Evolutionary conservation across 306 rosid genomes (phyloP).

Genomic region (Rosa rugosa): DNA sequence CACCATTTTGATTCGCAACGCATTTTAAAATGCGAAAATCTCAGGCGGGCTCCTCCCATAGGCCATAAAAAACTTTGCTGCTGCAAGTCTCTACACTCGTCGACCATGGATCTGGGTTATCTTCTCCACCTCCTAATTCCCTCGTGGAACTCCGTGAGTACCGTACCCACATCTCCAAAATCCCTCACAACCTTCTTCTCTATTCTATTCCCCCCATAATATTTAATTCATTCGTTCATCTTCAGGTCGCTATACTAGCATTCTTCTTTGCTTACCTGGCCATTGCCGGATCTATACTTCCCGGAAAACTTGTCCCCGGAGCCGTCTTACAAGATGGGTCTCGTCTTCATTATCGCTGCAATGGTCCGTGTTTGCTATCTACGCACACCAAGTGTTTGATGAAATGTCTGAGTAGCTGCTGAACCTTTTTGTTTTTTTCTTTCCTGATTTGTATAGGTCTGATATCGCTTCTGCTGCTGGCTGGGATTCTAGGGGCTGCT

Average conservation of each 20-base stretch:
- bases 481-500: slow-evolving; percentile 59
- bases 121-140: slow-evolving; percentile 43
- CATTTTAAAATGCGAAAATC: background rate
- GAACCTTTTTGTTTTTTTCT: no score
- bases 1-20: background rate
- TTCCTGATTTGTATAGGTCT: slow-evolving; percentile 48
- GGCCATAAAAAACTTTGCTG: background rate
- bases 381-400: background rate
- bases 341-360: slow-evolving; percentile 88
- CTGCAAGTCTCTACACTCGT: background rate
- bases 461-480: slow-evolving; percentile 56
- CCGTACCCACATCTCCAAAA: background rate
- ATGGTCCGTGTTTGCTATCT: slow-evolving; percentile 45
- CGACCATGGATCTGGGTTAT: slow-evolving; percentile 51
- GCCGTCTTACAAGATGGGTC: slow-evolving; percentile 58
- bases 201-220: no score
- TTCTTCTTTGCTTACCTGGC: slow-evolving; percentile 72
- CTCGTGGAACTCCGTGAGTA: slow-evolving; percentile 52
- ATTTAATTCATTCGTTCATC: slow-evolving; percentile 1
- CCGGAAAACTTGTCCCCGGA: slow-evolving; percentile 78
- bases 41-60: background rate
- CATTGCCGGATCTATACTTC: slow-evolving; percentile 63
- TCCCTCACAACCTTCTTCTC: background rate
- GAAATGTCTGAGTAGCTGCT: background rate
- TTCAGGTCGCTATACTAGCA: slow-evolving; percentile 58